A percentile compares a stretch with the other conserved stretches of the same genome.
phyloP scores from a whole-genome alignment of 202 grass and related monocot genomes.

The Dendrocalamus latiflorus region DNA sequence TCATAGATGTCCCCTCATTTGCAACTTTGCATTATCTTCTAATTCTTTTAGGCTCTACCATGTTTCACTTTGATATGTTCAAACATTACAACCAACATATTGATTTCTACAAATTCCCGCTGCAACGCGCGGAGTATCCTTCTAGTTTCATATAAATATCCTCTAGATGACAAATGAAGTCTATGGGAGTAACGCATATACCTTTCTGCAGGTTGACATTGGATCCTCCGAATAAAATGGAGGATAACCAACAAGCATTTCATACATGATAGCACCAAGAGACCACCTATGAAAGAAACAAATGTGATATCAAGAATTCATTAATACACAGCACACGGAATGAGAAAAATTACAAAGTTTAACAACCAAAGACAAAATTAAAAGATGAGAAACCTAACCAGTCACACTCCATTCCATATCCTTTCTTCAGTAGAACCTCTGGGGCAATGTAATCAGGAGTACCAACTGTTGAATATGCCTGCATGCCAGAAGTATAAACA shows the following conservation, averaged over 20 bases:
- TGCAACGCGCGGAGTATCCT: too few relatives aligned
- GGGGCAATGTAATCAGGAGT: constrained; percentile 99
- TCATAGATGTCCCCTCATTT: too few relatives aligned
- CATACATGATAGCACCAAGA: constrained; percentile 98
- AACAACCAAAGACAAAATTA: constrained; percentile 6
- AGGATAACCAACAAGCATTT: constrained; percentile 97
- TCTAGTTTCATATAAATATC: too few relatives aligned
- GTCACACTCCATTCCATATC: constrained; percentile 97
- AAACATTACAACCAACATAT: too few relatives aligned
- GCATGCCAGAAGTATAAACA: constrained; percentile 19
- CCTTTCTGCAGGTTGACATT: constrained; percentile 98
- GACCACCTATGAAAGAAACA: constrained; percentile 72
- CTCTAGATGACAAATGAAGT: too few relatives aligned
- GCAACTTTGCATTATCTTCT: too few relatives aligned
- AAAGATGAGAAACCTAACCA: constrained; percentile 55
- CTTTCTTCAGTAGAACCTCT: too few relatives aligned
- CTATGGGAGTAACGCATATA: neutral
- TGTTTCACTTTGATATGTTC: too few relatives aligned
- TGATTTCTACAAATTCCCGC: too few relatives aligned
- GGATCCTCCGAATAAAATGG: constrained; percentile 99
- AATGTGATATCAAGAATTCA: constrained; percentile 11
- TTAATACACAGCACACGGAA: neutral
- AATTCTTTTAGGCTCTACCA: too few relatives aligned
- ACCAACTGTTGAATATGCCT: constrained; percentile 97
- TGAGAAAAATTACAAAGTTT: constrained; percentile 14